Conservation (phyloP, 2,329 filamentous ascomycete species). For the Fusarium foetens region DNA sequence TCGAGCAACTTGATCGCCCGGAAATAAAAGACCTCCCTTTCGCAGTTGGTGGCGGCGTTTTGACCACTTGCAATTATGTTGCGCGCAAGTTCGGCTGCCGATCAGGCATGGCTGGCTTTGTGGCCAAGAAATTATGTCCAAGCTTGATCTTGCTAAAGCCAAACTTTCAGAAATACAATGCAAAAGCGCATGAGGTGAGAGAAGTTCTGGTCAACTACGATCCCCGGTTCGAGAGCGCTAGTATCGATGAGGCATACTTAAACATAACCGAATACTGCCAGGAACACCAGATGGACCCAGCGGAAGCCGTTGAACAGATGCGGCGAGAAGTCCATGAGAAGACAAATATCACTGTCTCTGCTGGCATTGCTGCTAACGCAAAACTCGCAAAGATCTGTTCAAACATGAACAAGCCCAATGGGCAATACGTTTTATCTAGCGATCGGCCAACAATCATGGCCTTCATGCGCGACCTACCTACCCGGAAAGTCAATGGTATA, state of each 20-base stretch:
- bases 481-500: conserved; percentile 94
- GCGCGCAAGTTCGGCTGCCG: conserved; percentile 90
- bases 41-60: conserved; percentile 79
- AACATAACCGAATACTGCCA: conserved; percentile 91
- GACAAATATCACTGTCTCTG: conserved; percentile 88
- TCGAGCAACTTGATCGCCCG: conserved; percentile 85
- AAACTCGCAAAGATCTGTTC: conserved; percentile 95
- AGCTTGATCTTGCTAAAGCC: conserved; percentile 82
- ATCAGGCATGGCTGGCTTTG: conserved; percentile 95
- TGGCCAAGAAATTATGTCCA: conserved; percentile 93
- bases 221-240: conserved; percentile 88
- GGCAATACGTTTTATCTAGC: conserved; percentile 81
- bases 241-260: conserved; percentile 95
- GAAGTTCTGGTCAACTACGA: conserved; percentile 88
- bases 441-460: conserved; percentile 80
- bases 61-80: conserved; percentile 83
- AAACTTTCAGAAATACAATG: conserved; percentile 90
- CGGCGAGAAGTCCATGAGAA: conserved; percentile 78
- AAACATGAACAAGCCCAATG: conserved; percentile 96
- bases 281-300: conserved; percentile 73
- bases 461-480: conserved; percentile 86
- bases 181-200: conserved; percentile 89
- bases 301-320: conserved; percentile 80
- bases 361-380: conserved; percentile 92
- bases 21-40: conserved; percentile 89